Percentiles rank a stretch among this genome's conserved stretches.
Evolutionary conservation across 108 stramenopile species (phyloP).

Genomic region (Cyclotella choctawhatcheeana): DNA sequence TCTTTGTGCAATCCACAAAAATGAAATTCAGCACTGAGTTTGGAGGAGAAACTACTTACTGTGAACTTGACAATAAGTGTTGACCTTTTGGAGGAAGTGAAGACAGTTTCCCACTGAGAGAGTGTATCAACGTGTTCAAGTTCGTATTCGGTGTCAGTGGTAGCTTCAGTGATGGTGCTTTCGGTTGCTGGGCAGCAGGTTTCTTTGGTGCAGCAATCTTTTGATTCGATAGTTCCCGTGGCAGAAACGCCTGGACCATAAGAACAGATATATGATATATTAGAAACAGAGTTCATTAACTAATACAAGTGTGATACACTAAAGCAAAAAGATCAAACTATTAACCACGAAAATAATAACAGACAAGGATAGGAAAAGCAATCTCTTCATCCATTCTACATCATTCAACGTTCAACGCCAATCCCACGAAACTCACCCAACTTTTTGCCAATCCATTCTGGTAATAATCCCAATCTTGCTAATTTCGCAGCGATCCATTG

Average conservation of each 20-base stretch:
- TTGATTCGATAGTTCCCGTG: background rate
- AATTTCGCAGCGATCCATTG: slow-evolving; percentile 59
- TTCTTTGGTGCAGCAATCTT: background rate
- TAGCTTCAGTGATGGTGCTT: slow-evolving; percentile 5
- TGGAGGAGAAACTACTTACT: no score
- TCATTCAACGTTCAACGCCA: background rate
- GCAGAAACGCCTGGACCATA: slow-evolving; percentile 8
- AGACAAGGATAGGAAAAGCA: no score
- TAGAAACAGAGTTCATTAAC: background rate
- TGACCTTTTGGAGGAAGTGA: background rate
- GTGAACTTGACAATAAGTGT: slow-evolving; percentile 79
- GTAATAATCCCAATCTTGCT: slow-evolving; percentile 43
- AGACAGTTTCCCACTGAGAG: slow-evolving; percentile 3
- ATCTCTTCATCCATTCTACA: no score
- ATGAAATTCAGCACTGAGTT: no score
- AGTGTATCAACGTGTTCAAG: slow-evolving; percentile 25
- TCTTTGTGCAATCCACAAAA: no score
- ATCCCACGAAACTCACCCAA: slow-evolving; percentile 22
- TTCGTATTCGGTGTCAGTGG: background rate
- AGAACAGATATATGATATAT: background rate
- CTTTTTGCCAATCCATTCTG: slow-evolving; percentile 55
- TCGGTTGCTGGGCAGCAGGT: background rate
- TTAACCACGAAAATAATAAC: no score
- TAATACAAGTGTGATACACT: no score
- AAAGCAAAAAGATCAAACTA: no score